Evolutionary conservation across 108 stramenopile genomes (phyloP).

Genomic region (Phaeodactylum tricornutum): DNA sequence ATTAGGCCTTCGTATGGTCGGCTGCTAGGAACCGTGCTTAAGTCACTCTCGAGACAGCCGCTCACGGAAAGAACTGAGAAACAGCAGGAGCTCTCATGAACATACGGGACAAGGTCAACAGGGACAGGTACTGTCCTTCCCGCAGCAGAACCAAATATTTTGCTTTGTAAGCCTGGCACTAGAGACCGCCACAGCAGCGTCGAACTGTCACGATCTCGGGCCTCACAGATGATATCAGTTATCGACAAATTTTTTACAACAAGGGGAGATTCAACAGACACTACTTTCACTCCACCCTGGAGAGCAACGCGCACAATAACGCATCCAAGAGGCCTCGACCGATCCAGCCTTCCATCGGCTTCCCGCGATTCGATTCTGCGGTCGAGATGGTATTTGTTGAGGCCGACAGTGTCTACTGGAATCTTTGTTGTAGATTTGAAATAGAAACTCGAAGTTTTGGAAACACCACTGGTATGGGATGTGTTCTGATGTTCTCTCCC

Average conservation of each 20-base stretch:
- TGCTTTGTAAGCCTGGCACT: no score
- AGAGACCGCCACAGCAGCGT: conserved; percentile 25
- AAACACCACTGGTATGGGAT: conserved; percentile 19
- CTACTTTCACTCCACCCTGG: conserved; percentile 36
- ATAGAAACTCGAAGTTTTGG: conserved; percentile 20
- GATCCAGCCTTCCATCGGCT: conserved; percentile 7
- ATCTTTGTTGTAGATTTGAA: conserved; percentile 34
- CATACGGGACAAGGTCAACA: conserved; percentile 32
- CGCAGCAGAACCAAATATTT: no score
- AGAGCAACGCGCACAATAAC: conserved; percentile 40
- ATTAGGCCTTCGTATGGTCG: no score
- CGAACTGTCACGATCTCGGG: conserved; percentile 23
- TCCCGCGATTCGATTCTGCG: conserved; percentile 15
- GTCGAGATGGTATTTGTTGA: conserved; percentile 36
- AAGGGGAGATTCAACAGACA: conserved; percentile 50
- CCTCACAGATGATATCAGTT: conserved; percentile 24
- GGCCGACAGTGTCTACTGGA: conserved; percentile 52
- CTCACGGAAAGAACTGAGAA: no score
- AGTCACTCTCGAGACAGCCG: no score
- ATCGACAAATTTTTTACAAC: conserved; percentile 29
- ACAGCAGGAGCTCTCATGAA: no score
- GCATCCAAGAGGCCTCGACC: conserved; percentile 15
- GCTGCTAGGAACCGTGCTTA: no score
- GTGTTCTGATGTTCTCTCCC: conserved; percentile 17
- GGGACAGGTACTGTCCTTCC: conserved; percentile 33